Evolutionary conservation across 176 grass and related monocot species (phyloP), one percentile per base, ranked within the genome.

Genomic region (Aechmea fasciata): DNA sequence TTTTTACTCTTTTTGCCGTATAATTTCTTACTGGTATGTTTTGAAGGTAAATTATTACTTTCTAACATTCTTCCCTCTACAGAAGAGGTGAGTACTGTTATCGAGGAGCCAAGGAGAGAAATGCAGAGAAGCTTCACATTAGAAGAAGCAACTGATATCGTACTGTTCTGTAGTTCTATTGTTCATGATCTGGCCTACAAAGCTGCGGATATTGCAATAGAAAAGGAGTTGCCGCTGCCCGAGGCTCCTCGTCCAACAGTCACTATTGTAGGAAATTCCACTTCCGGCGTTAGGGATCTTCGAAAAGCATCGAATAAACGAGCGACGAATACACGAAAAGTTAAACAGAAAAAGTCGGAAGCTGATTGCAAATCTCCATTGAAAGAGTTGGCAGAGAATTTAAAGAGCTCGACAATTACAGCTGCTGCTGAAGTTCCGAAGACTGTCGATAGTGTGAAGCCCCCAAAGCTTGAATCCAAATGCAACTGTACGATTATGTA

Each of bases 401-500:
- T 18, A 8, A 80, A 84, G 64, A 71, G 74, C 73, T 48, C 71
- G 14, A 80, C 82, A 49, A 79, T 74, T 65, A 74, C 69, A 68
- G 73, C 82, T 50, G 28, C 70, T 77, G 69, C 81, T 0, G 82
- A 75, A 57, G 66, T 81, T 67, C 20, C 75, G 54, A 83, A 81
- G 26, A 85, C 78, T 69, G 80, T 78, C 1, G 85, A 91, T 69
- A 83, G 49, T 55, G 62, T 77, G 69, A 96, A 91, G 66, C 88
- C 78, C 50, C 87, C 88, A 61, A 96, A 91, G 51, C 26, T 96
- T 78, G 92, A 96, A 82, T 87, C 92, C 47, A 96, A 91, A 74
- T 96, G 92, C 84, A 96, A 91, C 65, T 96, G 92, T 83, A 82
- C 78, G 78, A 86, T 96, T 66, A 96, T 96, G 92, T 96, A 86